Evolutionary conservation across 331 rosid species (phyloP).

Genomic region (Rhamnella rubrinervis): DNA sequence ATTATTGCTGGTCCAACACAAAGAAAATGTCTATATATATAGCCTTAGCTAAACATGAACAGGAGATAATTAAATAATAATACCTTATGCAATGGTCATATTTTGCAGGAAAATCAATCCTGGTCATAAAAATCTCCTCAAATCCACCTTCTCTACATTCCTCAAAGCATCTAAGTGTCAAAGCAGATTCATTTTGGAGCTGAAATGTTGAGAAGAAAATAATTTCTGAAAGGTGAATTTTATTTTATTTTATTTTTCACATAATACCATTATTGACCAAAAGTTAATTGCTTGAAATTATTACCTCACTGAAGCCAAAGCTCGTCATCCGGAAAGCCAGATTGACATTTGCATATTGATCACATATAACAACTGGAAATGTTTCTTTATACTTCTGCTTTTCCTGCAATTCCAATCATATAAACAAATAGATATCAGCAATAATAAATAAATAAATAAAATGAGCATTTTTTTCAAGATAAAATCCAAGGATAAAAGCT

Average conservation of each 20-base stretch:
- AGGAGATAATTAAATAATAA: not conserved
- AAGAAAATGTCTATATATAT: no score
- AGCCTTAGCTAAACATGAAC: not conserved
- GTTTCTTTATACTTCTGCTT: slow-evolving; percentile 57
- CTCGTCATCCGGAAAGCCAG: slow-evolving; percentile 70
- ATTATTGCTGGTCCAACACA: no score
- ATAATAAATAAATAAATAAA: not conserved
- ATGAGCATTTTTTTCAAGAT: slow-evolving; percentile 11
- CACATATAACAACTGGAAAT: slow-evolving; percentile 68
- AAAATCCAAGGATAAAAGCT: not conserved
- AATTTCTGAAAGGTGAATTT: not conserved
- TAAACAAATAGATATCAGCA: not conserved
- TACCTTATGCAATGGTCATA: slow-evolving; percentile 88
- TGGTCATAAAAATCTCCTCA: slow-evolving; percentile 88
- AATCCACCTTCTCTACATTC: slow-evolving; percentile 80
- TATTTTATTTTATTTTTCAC: not conserved
- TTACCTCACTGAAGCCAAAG: slow-evolving; percentile 72
- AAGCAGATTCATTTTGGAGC: slow-evolving; percentile 81
- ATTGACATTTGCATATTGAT: slow-evolving; percentile 60
- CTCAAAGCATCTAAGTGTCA: slow-evolving; percentile 66
- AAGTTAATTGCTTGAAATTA: slow-evolving; percentile 16
- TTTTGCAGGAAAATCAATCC: slow-evolving; percentile 70
- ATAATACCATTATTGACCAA: not conserved
- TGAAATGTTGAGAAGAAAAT: slow-evolving; percentile 29
- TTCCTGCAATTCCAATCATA: slow-evolving; percentile 51